Evolutionary conservation across 768 basidiomycete species (phyloP).

Genomic region (Lactarius quietus): DNA sequence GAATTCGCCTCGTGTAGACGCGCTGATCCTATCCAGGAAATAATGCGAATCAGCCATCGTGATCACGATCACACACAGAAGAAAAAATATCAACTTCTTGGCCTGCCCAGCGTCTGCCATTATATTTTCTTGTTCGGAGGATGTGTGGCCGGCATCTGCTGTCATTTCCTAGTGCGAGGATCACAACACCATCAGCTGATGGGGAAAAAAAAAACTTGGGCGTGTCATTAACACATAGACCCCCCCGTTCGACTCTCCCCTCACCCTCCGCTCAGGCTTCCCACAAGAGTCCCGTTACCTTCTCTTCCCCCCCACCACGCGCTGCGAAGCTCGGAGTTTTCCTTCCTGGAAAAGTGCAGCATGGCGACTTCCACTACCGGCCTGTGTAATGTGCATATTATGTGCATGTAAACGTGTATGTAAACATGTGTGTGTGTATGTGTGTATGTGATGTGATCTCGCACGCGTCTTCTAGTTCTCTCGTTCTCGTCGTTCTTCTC

Average conservation of each 20-base stretch:
- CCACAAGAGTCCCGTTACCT: background rate
- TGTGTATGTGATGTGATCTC: background rate
- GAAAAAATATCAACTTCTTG: slow-evolving; percentile 1
- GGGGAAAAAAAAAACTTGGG: background rate
- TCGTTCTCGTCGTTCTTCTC: slow-evolving; percentile 3
- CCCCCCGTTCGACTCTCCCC: background rate
- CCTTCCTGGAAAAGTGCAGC: background rate
- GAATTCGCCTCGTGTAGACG: slow-evolving; percentile 7
- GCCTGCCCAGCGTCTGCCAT: background rate
- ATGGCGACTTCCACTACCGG: background rate
- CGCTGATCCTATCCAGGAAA: slow-evolving; percentile 18
- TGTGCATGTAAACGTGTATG: background rate
- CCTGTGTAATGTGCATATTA: background rate
- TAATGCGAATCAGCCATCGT: slow-evolving; percentile 20
- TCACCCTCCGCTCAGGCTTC: background rate
- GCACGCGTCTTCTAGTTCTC: background rate
- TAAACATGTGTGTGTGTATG: background rate
- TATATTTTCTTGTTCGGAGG: background rate
- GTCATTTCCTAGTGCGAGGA: background rate
- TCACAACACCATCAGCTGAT: background rate
- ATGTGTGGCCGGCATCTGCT: slow-evolving; percentile 3
- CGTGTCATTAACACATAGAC: background rate
- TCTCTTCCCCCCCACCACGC: background rate
- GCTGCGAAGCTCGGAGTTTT: background rate
- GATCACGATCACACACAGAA: slow-evolving; percentile 8